Conservation (phyloP, 345 rosid genomes). For the Gossypium raimondii region DNA sequence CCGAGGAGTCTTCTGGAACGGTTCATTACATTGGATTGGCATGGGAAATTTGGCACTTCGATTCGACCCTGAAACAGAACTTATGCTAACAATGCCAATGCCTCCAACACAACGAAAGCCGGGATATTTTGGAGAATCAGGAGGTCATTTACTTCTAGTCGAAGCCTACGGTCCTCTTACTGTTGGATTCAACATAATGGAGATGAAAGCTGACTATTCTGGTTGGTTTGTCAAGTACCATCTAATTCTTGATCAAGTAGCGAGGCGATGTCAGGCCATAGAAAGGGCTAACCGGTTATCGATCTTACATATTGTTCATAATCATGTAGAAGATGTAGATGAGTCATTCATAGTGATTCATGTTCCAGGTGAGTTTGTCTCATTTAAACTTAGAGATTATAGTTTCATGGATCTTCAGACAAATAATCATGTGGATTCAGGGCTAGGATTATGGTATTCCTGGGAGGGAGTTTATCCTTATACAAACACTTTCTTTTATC, state of each 20-base stretch:
- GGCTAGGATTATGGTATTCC: constrained; percentile 14
- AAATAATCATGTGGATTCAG: neutral
- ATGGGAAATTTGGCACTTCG: constrained; percentile 11
- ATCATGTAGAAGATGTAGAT: constrained; percentile 6
- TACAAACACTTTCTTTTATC: neutral
- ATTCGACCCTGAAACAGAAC: constrained; percentile 17
- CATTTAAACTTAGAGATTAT: neutral
- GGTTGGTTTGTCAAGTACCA: constrained; percentile 32
- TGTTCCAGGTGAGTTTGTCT: constrained; percentile 12
- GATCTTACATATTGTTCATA: constrained; percentile 1
- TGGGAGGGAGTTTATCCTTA: constrained; percentile 23
- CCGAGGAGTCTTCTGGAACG: constrained; percentile 25
- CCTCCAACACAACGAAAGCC: constrained; percentile 21
- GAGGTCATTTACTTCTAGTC: constrained; percentile 26
- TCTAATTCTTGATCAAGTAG: constrained; percentile 14
- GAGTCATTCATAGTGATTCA: constrained; percentile 19
- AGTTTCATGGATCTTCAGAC: neutral
- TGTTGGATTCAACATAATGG: constrained; percentile 20
- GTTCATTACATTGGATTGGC: constrained; percentile 29
- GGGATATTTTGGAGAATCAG: constrained; percentile 31
- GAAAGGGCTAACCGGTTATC: constrained; percentile 1
- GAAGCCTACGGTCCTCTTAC: constrained; percentile 18
- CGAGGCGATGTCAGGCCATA: no score
- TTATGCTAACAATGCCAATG: constrained; percentile 21
- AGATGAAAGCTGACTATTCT: constrained; percentile 25